Evolutionary conservation across 345 rosid species (phyloP).

Genomic region (Hibiscus trionum): DNA sequence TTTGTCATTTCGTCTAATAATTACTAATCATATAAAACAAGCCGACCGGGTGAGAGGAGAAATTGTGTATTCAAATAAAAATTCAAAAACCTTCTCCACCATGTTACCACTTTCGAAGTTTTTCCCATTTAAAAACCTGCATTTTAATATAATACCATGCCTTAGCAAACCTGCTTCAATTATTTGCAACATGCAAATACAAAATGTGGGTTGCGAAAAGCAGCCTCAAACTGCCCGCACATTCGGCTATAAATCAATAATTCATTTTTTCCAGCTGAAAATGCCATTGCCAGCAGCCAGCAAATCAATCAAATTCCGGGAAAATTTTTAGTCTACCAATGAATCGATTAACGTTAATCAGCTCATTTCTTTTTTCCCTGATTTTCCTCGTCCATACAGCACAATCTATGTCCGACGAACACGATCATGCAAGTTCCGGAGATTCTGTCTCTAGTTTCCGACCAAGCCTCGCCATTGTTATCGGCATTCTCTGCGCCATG

Average conservation of each 20-base stretch:
- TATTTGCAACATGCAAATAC: background rate
- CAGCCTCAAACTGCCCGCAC: background rate
- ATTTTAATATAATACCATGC: background rate
- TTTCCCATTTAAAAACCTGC: background rate
- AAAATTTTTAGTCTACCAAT: conserved; percentile 11
- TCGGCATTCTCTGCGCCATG: conserved; percentile 63
- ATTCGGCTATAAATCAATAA: background rate
- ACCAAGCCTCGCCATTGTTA: conserved; percentile 79
- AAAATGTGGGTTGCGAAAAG: background rate
- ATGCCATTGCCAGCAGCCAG: background rate
- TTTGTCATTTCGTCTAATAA: too few species aligned
- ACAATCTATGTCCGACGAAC: conserved; percentile 11
- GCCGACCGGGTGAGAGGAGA: too few species aligned
- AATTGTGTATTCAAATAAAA: too few species aligned
- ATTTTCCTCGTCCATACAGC: conserved; percentile 20
- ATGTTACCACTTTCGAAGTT: conserved; percentile 20
- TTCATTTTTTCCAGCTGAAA: background rate
- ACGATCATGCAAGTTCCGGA: conserved; percentile 1
- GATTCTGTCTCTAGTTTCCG: conserved; percentile 38
- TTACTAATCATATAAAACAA: too few species aligned
- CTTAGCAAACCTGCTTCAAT: background rate
- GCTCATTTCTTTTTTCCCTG: conserved; percentile 1
- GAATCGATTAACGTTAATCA: conserved; percentile 14
- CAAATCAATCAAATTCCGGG: background rate
- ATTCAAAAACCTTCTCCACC: conserved; percentile 13